Conservation (phyloP, 257 asterid species). For the Gentiana straminea region DNA sequence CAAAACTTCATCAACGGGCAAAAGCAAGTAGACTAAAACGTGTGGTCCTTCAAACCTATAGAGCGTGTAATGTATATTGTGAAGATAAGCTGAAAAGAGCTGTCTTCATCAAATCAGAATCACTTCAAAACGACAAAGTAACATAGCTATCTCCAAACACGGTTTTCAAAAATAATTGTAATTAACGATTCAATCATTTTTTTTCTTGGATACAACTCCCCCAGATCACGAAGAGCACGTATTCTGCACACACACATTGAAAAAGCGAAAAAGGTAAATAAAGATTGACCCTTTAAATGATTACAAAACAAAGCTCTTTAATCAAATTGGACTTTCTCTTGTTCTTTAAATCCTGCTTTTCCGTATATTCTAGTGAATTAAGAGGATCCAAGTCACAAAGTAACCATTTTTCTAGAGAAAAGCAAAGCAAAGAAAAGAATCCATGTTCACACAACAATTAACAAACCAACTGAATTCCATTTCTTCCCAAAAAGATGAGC, state of each 20-base stretch:
- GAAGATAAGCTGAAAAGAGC: slow-evolving; percentile 29
- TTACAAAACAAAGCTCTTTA: slow-evolving; percentile 1
- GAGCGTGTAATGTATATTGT: slow-evolving; percentile 14
- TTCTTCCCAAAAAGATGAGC: background rate
- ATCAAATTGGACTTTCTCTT: slow-evolving; percentile 2
- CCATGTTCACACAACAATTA: slow-evolving; percentile 3
- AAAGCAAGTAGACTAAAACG: slow-evolving; percentile 10
- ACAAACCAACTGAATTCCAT: background rate
- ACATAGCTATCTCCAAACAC: slow-evolving; percentile 7
- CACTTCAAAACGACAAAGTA: slow-evolving; percentile 19
- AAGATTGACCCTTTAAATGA: slow-evolving; percentile 4
- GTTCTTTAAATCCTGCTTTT: slow-evolving; percentile 1
- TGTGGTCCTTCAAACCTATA: slow-evolving; percentile 35
- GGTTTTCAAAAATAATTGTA: slow-evolving; percentile 8
- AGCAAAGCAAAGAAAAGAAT: slow-evolving; percentile 2
- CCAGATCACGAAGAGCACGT: background rate
- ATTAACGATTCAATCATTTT: slow-evolving; percentile 8
- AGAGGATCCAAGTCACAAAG: background rate
- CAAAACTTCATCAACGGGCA: slow-evolving; percentile 11
- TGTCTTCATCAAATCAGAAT: slow-evolving; percentile 22
- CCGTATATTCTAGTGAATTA: slow-evolving; percentile 2
- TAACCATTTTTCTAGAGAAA: background rate
- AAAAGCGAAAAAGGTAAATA: background rate
- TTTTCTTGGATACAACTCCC: background rate
- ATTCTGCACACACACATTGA: background rate